Conservation (phyloP, 2,329 filamentous ascomycete species). For the Penicillium nordicum region DNA sequence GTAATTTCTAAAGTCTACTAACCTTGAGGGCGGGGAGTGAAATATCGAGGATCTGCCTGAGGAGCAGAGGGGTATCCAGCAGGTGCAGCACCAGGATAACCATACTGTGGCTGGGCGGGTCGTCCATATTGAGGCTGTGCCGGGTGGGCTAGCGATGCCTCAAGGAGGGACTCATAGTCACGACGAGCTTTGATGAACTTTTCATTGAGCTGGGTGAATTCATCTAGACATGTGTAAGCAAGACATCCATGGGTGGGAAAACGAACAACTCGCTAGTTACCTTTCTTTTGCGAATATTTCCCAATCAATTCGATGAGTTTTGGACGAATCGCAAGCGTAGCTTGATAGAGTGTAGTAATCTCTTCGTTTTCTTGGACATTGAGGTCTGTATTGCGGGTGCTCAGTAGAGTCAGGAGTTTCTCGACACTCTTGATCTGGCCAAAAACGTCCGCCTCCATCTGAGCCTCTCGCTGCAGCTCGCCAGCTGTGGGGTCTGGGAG, state of each 20-base stretch:
- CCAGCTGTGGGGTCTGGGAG: slow-evolving; percentile 90
- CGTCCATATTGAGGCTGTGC: slow-evolving; percentile 74
- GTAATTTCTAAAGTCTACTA: slow-evolving; percentile 11
- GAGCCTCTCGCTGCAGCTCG: slow-evolving; percentile 89
- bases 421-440: slow-evolving; percentile 74
- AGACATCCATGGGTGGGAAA: background rate
- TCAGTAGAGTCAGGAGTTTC: slow-evolving; percentile 81
- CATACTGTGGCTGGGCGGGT: slow-evolving; percentile 38
- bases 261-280: slow-evolving; percentile 46
- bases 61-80: slow-evolving; percentile 36
- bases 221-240: slow-evolving; percentile 58
- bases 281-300: slow-evolving; percentile 99
- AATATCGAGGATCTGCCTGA: slow-evolving; percentile 65
- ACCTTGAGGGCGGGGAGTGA: slow-evolving; percentile 54
- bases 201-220: slow-evolving; percentile 97
- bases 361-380: slow-evolving; percentile 94
- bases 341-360: slow-evolving; percentile 86
- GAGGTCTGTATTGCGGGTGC: slow-evolving; percentile 74
- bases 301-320: slow-evolving; percentile 98
- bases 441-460: slow-evolving; percentile 85
- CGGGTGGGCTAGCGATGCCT: slow-evolving; percentile 95
- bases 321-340: slow-evolving; percentile 87
- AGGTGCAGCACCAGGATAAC: slow-evolving; percentile 32
- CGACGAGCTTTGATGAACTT: slow-evolving; percentile 98
- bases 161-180: slow-evolving; percentile 93